Conservation (phyloP, 2,329 filamentous ascomycete species). For the Byssochlamys sp. region DNA sequence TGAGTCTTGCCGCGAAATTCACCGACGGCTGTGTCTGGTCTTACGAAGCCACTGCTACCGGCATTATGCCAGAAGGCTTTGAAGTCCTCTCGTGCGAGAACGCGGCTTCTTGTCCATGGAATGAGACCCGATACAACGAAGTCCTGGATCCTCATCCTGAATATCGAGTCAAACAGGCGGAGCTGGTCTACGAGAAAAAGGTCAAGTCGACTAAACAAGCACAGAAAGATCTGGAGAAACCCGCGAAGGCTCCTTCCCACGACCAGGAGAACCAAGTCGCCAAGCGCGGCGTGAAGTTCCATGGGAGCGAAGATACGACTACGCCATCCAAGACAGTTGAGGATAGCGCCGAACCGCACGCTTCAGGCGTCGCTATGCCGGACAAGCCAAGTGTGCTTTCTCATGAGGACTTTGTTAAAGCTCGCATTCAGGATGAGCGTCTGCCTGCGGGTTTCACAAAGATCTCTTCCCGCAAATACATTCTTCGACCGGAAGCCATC, state of each 20-base stretch:
- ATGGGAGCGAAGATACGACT: conserved; percentile 1
- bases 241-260: neutral
- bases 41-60: conserved; percentile 46
- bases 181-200: conserved; percentile 15
- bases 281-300: neutral
- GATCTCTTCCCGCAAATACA: conserved; percentile 30
- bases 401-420: conserved; percentile 31
- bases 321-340: conserved; percentile 4
- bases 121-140: conserved; percentile 43
- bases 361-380: neutral
- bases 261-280: neutral
- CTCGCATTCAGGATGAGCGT: conserved; percentile 33
- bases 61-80: conserved; percentile 55
- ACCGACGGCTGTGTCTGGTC: conserved; percentile 56
- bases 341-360: neutral
- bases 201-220: neutral
- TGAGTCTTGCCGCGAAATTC: conserved; percentile 48
- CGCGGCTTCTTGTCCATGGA: conserved; percentile 41
- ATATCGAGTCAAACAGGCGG: conserved; percentile 16
- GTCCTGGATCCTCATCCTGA: conserved; percentile 29
- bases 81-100: conserved; percentile 43
- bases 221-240: conserved; percentile 2
- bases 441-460: conserved; percentile 34
- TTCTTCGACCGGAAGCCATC: conserved; percentile 59
- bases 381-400: conserved; percentile 19